phyloP scores from a whole-genome alignment of 108 stramenopile species.

The Nitzschia sp. region DNA sequence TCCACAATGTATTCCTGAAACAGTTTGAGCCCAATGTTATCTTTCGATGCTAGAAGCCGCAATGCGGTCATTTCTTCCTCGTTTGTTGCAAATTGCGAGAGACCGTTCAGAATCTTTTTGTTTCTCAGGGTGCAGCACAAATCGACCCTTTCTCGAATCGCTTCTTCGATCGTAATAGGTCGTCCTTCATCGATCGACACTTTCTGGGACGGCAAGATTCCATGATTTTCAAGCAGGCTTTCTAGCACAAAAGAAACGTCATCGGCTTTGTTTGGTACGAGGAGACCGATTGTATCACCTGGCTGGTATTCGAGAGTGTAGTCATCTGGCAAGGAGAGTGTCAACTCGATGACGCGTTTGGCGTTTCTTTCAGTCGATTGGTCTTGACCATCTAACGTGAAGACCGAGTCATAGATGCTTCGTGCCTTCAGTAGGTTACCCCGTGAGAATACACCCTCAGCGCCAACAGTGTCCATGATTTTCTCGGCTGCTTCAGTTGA shows the following conservation, averaged over 20 bases:
- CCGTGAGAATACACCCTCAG: conserved; percentile 19
- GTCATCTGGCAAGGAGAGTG: conserved; percentile 75
- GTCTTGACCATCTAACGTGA: conserved; percentile 38
- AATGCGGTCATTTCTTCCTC: conserved; percentile 50
- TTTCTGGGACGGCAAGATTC: conserved; percentile 55
- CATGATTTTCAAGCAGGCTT: conserved; percentile 59
- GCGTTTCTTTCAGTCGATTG: conserved; percentile 52
- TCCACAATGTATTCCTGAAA: conserved; percentile 63
- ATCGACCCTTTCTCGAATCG: conserved; percentile 63
- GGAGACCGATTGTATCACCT: conserved; percentile 88
- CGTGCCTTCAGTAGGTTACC: conserved; percentile 30
- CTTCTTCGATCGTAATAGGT: conserved; percentile 64
- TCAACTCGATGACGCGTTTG: conserved; percentile 86
- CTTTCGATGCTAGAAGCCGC: conserved; percentile 56
- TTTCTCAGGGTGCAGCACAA: conserved; percentile 69
- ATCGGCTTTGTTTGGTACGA: conserved; percentile 65
- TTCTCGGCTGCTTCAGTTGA: conserved; percentile 49
- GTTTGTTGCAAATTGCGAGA: conserved; percentile 69
- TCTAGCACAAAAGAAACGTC: conserved; percentile 54
- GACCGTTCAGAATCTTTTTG: conserved; percentile 51
- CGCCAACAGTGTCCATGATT: conserved; percentile 15
- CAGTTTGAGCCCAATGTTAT: conserved; percentile 25
- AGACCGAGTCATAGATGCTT: conserved; percentile 45
- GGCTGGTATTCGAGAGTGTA: conserved; percentile 84
- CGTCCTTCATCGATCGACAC: conserved; percentile 55